phyloP scores from a whole-genome alignment of 768 basidiomycete genomes.

The Jaapia argillacea region DNA sequence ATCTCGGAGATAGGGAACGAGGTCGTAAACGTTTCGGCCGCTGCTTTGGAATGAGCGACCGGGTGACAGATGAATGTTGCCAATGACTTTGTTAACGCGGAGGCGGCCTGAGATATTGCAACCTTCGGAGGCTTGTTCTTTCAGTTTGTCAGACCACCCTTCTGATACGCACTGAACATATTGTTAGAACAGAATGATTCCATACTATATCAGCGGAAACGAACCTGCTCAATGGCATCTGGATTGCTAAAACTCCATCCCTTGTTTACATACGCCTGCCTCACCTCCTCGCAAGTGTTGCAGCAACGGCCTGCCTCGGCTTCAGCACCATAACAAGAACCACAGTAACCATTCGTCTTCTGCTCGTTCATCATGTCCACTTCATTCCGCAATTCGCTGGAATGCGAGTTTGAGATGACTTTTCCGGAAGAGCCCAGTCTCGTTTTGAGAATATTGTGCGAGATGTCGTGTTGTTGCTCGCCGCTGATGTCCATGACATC shows the following conservation, averaged over 20 bases:
- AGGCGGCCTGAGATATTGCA: constrained; percentile 90
- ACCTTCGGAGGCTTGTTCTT: constrained; percentile 87
- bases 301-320: constrained; percentile 69
- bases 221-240: constrained; percentile 84
- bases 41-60: constrained; percentile 86
- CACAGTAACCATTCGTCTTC: constrained; percentile 66
- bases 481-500: constrained; percentile 99
- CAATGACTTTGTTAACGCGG: constrained; percentile 94
- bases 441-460: constrained; percentile 83
- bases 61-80: constrained; percentile 91
- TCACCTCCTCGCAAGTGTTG: constrained; percentile 92
- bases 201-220: neutral
- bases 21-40: constrained; percentile 72
- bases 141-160: constrained; percentile 91
- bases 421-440: constrained; percentile 55
- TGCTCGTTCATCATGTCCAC: constrained; percentile 67
- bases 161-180: constrained; percentile 74
- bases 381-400: constrained; percentile 73
- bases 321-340: constrained; percentile 90
- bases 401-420: constrained; percentile 44
- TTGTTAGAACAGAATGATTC: neutral
- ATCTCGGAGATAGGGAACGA: constrained; percentile 91
- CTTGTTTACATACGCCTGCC: constrained; percentile 78
- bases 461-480: constrained; percentile 83
- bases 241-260: constrained; percentile 96